Base-by-base conservation (phyloP, 371 early-diverging fungal species). In the Mortierella sp. region DNA sequence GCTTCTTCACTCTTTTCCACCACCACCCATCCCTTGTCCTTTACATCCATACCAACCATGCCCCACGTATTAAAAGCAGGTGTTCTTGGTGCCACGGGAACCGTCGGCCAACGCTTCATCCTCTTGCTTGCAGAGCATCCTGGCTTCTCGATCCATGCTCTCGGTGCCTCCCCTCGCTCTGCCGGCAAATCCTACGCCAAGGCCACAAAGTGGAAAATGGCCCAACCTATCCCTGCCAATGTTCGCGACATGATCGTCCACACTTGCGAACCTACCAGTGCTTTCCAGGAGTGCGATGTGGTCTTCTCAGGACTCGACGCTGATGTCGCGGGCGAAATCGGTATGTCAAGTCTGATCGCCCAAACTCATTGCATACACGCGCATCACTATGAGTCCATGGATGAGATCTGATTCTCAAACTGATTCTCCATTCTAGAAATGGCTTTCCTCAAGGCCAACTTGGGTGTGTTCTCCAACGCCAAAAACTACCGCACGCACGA, bases 41-140 rank as follows among this genome's bases (percentile, higher is more conserved):
- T 22, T 24, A 22, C 47, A 4, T 22, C 14, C 19, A 43, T 16
- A 43, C 28, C 48, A 22, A 27, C 44, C 31, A 78, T 71, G 63
- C 59, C 72, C 29, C 65, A 58, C 21, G 62, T 67, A 71, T 63
- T 78, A 57, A 91, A 88, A 77, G 96, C 92, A 39, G 98, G 96
- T 70, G 90, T 98, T 61, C 92, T 98, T 55, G 98, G 98, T 70
- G 97, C 96, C 39, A 98, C 97, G 4, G 98, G 97, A 76, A 96
- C 95, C n/a, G 98, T 98, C 22, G 97, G 97, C 45, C 98, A 98
- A 78, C 91, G 97, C n/a, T 97, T 98, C 67, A 94, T 97, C 63
- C 84, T 91, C 48, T 86, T 97, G 50, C 88, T 98, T 51, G 87
- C 90, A 9, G 79, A 85, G 54, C 96, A 98, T 81, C 97, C 97